Base-by-base conservation (phyloP, 768 basidiomycete species). In the Udeniomyces megalosporus region DNA sequence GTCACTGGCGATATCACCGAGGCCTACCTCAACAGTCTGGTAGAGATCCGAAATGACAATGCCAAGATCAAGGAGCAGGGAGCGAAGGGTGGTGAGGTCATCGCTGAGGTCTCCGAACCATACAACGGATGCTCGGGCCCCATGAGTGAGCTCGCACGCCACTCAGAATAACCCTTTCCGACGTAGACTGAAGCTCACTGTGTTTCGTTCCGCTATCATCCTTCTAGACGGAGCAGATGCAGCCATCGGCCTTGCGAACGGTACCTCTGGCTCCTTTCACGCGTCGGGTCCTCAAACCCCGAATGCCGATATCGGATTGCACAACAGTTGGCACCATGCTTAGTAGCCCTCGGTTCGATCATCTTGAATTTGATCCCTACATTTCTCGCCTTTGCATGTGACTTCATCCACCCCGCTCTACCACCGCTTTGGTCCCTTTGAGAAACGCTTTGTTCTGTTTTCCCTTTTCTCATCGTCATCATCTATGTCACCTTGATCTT, bases 1-100 rank as follows among this genome's bases (percentile, higher is more conserved):
- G 81, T 97, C 55, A 99, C 93, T 1, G 93, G 95, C 20, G 86
- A 85, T 17, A 85, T 99, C 28, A 83, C 87, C 68, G 85, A 88
- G 67, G 78, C 70, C 49, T 97, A 99, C 75, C 77, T 99, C 52
- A 72, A 76, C 42, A 76, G 81, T 64, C 70, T 99, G 45, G 88
- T 96, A 73, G 76, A 75, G 42, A 70, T 88, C 60, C 80, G 95
- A 22, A 84, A 85, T 42, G 93, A 97, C 70, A 86, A 87, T 69
- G 80, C 80, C 29, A 85, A 89, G 72, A 74, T 75, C 26, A 84
- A 83, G 74, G 71, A 70, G 63, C 62, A 45, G 60, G 53, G 61
- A 31, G 26, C 42, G 31, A 59, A 47, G 24, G 56, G 53, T 44
- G 64, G 66, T 11, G 47, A 57, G 22, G 66, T 60, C 20, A 59